Evolutionary conservation across 2,329 filamentous ascomycete genomes (phyloP).

Genomic region (Zymoseptoria ardabiliae): DNA sequence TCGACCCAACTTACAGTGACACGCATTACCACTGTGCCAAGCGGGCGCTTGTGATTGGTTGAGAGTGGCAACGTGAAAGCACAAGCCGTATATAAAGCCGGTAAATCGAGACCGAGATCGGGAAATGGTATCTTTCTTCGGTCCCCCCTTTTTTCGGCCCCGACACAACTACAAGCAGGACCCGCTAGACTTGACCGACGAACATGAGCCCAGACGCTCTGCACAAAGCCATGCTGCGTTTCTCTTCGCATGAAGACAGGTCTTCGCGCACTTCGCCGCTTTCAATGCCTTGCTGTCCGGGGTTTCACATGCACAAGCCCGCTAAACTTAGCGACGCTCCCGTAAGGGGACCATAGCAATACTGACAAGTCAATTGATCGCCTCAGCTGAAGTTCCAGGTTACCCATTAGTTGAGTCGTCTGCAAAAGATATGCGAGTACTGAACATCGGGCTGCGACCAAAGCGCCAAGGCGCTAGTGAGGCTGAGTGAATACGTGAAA

Average conservation of each 20-base stretch:
- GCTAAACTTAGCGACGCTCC: not conserved
- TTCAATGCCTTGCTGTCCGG: not conserved
- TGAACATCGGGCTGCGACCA: not conserved
- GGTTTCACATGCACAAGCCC: not conserved
- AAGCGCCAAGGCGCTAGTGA: not conserved
- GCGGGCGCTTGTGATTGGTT: not conserved
- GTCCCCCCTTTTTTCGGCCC: too few relatives aligned
- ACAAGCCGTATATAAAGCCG: not conserved
- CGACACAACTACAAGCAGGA: too few relatives aligned
- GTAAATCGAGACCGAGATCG: not conserved
- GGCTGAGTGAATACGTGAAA: not conserved
- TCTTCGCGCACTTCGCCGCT: not conserved
- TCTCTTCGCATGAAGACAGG: not conserved
- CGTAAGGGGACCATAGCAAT: too few relatives aligned
- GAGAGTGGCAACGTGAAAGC: not conserved
- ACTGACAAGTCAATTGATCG: too few relatives aligned
- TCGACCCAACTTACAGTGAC: not conserved
- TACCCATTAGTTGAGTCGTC: too few relatives aligned
- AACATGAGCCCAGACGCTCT: not conserved
- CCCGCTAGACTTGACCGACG: too few relatives aligned
- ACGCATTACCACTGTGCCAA: not conserved
- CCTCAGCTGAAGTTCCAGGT: not conserved
- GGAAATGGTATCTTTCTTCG: too few relatives aligned
- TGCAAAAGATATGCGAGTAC: not conserved
- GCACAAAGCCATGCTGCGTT: not conserved